Evolutionary conservation across 768 basidiomycete species (phyloP), one percentile per base, ranked within the genome.

Genomic region (Melanogaster broomeanus): DNA sequence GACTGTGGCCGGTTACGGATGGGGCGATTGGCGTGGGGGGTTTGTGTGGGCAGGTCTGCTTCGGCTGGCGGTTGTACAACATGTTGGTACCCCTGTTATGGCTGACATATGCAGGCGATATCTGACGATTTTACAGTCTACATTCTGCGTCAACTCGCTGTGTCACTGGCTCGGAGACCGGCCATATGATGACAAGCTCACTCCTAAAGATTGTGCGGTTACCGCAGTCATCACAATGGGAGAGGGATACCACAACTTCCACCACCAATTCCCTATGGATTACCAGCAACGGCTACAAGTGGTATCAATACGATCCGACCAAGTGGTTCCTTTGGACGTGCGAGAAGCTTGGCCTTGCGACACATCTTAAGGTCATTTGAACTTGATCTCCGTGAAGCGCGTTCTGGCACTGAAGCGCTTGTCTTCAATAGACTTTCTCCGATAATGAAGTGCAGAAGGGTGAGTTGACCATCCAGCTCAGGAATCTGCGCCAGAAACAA

Each of bases 221-320:
- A 28, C 27, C 3, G 92, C 52, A 7, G 74, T 96, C 34, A 85
- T 83, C 54, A 94, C 93, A 18, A 85, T 93, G 65, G 93, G 93
- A 47, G 92, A 95, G 69, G 92, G 92, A 24, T 95, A 95, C 75
- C 92, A 95, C 78, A 95, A 95, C 71, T 93, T 93, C 83, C 92
- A 95, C 74, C 92, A 95, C 63, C 81, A 79, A 56, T 93, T 93
- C 83, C 91, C 92, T 12, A 90, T 91, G 88, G 93, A 96, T 71
- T 96, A 92, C 74, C 82, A n/a, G 92, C 18, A 93, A 93, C 65
- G 92, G 92, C 48, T 90, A 94, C 77, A 90, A 82, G 69, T 83
- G 82, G 81, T 82, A 81, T 67, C 90, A 92, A 67, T 92, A 91
- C 64, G 90, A 93, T 66, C 90, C 90, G 8, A 92, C 90, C 13